These are phyloP conservation scores for Copromyces sp. DNA, from an alignment of 495 filamentous ascomycete genomes.

Conservation along the genomic window DNA sequence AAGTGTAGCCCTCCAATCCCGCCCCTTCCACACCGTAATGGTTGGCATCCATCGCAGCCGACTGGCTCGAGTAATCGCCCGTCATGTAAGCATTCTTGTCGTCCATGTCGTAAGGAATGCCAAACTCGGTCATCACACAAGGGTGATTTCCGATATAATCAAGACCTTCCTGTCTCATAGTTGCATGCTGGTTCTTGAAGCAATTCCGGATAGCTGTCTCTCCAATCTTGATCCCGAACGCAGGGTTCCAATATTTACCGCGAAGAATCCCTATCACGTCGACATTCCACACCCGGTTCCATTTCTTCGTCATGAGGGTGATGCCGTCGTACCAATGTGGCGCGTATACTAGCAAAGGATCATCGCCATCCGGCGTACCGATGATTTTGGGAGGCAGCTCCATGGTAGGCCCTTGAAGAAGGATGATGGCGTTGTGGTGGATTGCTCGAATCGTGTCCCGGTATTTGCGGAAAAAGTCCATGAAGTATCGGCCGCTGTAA, in stretches of 20 bases:
- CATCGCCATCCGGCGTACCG: constrained; percentile 70
- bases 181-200: constrained; percentile 80
- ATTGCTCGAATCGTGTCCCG: constrained; percentile 59
- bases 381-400: constrained; percentile 86
- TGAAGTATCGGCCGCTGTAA: constrained; percentile 83
- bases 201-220: constrained; percentile 95
- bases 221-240: constrained; percentile 84
- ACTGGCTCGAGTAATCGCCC: constrained; percentile 92
- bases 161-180: constrained; percentile 78
- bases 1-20: constrained; percentile 66
- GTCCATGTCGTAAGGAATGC: constrained; percentile 99
- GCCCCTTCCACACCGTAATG: constrained; percentile 85
- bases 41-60: constrained; percentile 92
- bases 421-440: constrained; percentile 73
- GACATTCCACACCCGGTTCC: constrained; percentile 95
- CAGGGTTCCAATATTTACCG: constrained; percentile 76
- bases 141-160: constrained; percentile 87
- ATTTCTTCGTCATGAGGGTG: constrained; percentile 94
- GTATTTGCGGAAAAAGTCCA: constrained; percentile 74
- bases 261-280: constrained; percentile 89
- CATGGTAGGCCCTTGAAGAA: constrained; percentile 85
- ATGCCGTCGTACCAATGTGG: constrained; percentile 96
- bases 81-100: constrained; percentile 89
- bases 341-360: constrained; percentile 81
- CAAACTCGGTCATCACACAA: constrained; percentile 87